Percentiles rank a stretch among this genome's conserved stretches.
These are phyloP conservation scores for Biscogniauxia marginata DNA, from an alignment of 2,329 filamentous ascomycete species.

Conservation along the genomic window DNA sequence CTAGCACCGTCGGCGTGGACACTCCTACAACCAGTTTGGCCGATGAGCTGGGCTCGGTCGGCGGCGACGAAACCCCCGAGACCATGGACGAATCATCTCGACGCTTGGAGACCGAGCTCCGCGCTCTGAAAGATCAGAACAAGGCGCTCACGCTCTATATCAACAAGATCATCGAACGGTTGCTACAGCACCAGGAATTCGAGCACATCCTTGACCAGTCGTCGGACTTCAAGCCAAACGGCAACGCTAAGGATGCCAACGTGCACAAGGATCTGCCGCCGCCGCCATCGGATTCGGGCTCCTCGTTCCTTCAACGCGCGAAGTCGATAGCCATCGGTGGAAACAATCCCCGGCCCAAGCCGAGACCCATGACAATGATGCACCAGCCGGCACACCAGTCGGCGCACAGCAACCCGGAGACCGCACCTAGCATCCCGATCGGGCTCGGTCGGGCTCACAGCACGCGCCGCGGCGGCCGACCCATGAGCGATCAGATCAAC, in stretches of 20 bases:
- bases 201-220: conserved; percentile 89
- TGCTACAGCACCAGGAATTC: conserved; percentile 92
- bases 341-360: conserved; percentile 40
- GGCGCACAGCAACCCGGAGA: conserved; percentile 64
- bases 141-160: conserved; percentile 97
- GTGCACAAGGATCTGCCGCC: conserved; percentile 83
- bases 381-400: conserved; percentile 38
- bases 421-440: conserved; percentile 74
- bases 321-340: conserved; percentile 55
- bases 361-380: conserved; percentile 59
- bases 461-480: conserved; percentile 51
- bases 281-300: conserved; percentile 57
- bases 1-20: conserved; percentile 27
- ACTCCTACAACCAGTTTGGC: conserved; percentile 62
- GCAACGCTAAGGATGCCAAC: conserved; percentile 43
- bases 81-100: conserved; percentile 63
- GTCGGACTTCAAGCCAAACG: conserved; percentile 53
- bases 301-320: conserved; percentile 58
- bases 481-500: conserved; percentile 63
- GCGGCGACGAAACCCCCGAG: conserved; percentile 57
- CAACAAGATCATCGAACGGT: conserved; percentile 96
- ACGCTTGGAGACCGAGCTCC: conserved; percentile 75
- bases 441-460: conserved; percentile 53
- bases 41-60: conserved; percentile 76
- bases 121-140: conserved; percentile 85